Evolutionary conservation across 495 filamentous ascomycete genomes (phyloP), one percentile per base, ranked within the genome.

Genomic region (Aspergillus ellipticus): DNA sequence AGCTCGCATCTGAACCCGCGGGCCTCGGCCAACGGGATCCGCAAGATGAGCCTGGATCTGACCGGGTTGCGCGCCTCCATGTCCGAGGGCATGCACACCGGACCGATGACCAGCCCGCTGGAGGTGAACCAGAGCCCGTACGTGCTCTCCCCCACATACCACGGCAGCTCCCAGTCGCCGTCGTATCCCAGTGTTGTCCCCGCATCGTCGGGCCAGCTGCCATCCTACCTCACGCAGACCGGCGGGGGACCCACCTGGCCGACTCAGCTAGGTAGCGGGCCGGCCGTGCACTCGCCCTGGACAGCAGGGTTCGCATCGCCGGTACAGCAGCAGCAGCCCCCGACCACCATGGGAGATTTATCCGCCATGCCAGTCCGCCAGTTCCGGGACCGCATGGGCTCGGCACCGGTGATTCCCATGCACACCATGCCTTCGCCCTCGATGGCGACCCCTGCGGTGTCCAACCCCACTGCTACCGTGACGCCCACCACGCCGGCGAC

Each of bases 1-100:
- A 71, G 60, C 59, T 13, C 45, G 5, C 45, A 48, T 48, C 33
- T 68, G 50, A 55, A 66, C 1, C 66, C 68, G 6, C 69, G 62
- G 0, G 61, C 63, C 0, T 67, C 74, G 0, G 39, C 64, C 6
- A 66, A 72, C 28, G 67, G 69, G 9, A 61, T 61, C 15, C 70
- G 68, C 43, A 76, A 75, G 56, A 73, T 77, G 72, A 75, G 71
- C 53, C 56, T 77, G 39, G 74, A 77, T 35, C 56, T 77, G 11
- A 69, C 70, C 5, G 61, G 66, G 35, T 42, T 74, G 16, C 70
- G 69, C 17, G 64, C 67, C 9, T 62, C 72, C 2, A 62, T 71
- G 31, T 56, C 67, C 0, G 66, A 68, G 31, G 61, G 60, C 51
- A 65, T 68, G 65, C 53, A 64, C 15, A 51, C 66, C 13, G 45